Conservation (phyloP, 179 eudicot genomes). For the Silene vulgaris region DNA sequence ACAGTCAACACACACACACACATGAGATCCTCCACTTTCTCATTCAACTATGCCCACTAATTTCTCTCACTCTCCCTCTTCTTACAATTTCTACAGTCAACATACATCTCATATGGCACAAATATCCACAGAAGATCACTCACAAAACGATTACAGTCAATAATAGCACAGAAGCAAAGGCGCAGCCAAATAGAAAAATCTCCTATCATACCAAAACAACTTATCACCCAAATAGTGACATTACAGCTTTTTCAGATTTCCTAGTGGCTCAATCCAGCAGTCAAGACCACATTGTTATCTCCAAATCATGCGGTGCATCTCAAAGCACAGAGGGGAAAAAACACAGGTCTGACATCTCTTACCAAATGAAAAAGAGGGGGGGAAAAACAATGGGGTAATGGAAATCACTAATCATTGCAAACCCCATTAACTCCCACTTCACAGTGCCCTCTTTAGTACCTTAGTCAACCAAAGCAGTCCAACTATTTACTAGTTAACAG, state of each 20-base stretch:
- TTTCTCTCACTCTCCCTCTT: not conserved
- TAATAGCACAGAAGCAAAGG: not conserved
- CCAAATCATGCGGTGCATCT: not conserved
- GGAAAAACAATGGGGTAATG: not conserved
- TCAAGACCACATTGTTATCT: not conserved
- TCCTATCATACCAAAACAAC: not conserved
- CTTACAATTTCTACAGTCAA: not conserved
- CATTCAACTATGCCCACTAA: not conserved
- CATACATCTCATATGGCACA: not conserved
- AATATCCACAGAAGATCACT: not conserved
- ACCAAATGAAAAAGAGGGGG: not conserved
- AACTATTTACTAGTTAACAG: not conserved
- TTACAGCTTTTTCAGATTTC: not conserved
- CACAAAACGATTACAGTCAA: not conserved
- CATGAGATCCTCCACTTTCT: constrained; percentile 8
- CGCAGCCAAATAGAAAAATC: not conserved
- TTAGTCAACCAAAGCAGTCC: not conserved
- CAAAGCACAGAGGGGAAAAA: not conserved
- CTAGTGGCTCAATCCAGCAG: not conserved
- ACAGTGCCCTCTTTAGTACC: not conserved
- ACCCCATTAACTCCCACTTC: not conserved
- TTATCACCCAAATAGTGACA: not conserved
- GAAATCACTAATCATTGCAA: not conserved
- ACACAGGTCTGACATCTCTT: not conserved
- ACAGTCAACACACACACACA: not conserved